Percentiles rank a stretch among this genome's conserved stretches.
Evolutionary conservation across 2,329 filamentous ascomycete species (phyloP).

Genomic region (Exophiala sideris): DNA sequence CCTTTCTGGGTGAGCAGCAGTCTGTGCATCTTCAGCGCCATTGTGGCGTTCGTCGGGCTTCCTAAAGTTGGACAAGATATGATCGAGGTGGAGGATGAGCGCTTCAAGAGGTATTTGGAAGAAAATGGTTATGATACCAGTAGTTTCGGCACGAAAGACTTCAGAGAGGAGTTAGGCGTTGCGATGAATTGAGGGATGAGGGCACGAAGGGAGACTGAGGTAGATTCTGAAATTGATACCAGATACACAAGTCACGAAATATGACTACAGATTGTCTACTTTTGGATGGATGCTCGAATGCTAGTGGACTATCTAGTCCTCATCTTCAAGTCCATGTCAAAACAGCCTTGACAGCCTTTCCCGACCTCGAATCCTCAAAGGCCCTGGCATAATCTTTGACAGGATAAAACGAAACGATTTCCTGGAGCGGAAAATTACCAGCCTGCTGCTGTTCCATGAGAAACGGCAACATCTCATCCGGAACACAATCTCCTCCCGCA

Average conservation of each 20-base stretch:
- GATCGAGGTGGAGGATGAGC: constrained; percentile 72
- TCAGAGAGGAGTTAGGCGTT: constrained; percentile 3
- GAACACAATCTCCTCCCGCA: neutral
- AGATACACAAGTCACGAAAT: too few species aligned
- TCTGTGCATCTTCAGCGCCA: constrained; percentile 70
- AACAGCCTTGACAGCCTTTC: constrained; percentile 3
- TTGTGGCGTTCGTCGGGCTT: constrained; percentile 63
- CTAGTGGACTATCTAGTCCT: neutral
- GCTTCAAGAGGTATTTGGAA: constrained; percentile 73
- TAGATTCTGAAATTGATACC: too few species aligned
- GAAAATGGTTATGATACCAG: constrained; percentile 71
- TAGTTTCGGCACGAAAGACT: constrained; percentile 47
- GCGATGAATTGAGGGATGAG: too few species aligned
- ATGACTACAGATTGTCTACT: too few species aligned
- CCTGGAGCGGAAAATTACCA: constrained; percentile 3
- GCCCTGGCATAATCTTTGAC: neutral
- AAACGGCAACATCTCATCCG: constrained; percentile 1
- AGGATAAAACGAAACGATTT: constrained; percentile 2
- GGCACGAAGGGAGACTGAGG: too few species aligned
- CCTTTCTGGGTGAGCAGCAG: constrained; percentile 80
- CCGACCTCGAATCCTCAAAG: constrained; percentile 1
- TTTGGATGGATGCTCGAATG: neutral
- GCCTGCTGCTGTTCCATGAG: neutral
- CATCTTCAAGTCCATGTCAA: constrained; percentile 44
- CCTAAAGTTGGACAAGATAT: constrained; percentile 75